phyloP scores from a whole-genome alignment of 148 eudicot species.

The Amaranthus hypochondriacus region DNA sequence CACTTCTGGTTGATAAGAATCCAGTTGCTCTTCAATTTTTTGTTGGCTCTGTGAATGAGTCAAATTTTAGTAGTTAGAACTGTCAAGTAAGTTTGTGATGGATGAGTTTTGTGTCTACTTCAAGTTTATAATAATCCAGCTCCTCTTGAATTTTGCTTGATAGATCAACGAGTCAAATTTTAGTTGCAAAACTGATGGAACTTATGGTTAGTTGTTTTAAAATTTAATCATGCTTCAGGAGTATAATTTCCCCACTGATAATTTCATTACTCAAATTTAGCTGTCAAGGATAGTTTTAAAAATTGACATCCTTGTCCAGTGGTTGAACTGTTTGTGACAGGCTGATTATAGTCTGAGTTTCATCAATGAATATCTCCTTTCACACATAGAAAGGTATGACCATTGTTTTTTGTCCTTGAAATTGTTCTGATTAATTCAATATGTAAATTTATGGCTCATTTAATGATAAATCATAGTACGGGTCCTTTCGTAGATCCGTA shows the following conservation, averaged over 20 bases:
- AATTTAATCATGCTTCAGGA: neutral
- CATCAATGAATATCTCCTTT: neutral
- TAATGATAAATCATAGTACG: too few species aligned
- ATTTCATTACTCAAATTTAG: neutral
- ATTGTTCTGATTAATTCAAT: neutral
- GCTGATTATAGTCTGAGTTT: neutral
- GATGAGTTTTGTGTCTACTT: neutral
- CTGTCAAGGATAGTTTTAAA: neutral
- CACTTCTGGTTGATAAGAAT: neutral
- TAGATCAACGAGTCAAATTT: neutral
- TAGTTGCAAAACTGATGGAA: neutral
- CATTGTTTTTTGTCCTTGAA: neutral
- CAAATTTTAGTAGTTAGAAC: constrained; percentile 23
- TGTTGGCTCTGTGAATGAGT: neutral
- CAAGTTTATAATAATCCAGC: too few species aligned
- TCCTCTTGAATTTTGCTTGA: neutral
- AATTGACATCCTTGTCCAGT: neutral
- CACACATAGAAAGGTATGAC: neutral
- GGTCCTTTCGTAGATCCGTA: too few species aligned
- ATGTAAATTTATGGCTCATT: neutral
- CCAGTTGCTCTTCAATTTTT: too few species aligned
- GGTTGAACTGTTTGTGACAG: neutral
- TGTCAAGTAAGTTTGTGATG: constrained; percentile 61
- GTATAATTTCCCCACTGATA: neutral
- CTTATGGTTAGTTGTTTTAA: neutral